Evolutionary conservation across 2,329 filamentous ascomycete species (phyloP).

Genomic region (Eurotiales sp.): DNA sequence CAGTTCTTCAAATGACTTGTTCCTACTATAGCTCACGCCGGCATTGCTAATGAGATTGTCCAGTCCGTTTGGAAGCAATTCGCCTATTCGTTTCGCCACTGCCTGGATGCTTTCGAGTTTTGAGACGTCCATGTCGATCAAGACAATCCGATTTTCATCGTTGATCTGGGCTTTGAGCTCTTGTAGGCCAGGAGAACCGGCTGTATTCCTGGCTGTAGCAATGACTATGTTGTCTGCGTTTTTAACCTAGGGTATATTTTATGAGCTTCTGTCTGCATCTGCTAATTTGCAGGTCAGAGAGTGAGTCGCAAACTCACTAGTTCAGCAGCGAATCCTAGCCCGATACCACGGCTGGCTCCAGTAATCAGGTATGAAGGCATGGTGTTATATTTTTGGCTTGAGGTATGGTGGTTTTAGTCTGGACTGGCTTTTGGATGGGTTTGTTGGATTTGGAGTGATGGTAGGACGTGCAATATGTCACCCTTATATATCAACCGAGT

Average conservation of each 20-base stretch:
- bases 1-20: neutral
- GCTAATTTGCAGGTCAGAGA: neutral
- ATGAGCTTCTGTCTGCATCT: neutral
- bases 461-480: no score
- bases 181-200: neutral
- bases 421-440: no score
- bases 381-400: no score
- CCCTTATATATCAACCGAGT: no score
- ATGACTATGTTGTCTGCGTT: conserved; percentile 6
- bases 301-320: neutral
- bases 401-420: no score
- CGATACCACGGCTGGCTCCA: conserved; percentile 7
- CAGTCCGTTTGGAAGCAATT: conserved; percentile 1
- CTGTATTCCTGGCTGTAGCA: conserved; percentile 4
- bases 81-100: neutral
- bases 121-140: conserved; percentile 3
- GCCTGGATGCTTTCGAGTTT: conserved; percentile 1
- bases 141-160: neutral
- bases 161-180: neutral
- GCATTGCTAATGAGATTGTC: conserved; percentile 1
- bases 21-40: neutral
- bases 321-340: conserved; percentile 3
- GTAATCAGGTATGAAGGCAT: conserved; percentile 11
- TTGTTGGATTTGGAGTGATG: no score
- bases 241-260: neutral